Base-by-base conservation (phyloP, 1,284 basidiomycete genomes). In the Pholiota adiposa region DNA sequence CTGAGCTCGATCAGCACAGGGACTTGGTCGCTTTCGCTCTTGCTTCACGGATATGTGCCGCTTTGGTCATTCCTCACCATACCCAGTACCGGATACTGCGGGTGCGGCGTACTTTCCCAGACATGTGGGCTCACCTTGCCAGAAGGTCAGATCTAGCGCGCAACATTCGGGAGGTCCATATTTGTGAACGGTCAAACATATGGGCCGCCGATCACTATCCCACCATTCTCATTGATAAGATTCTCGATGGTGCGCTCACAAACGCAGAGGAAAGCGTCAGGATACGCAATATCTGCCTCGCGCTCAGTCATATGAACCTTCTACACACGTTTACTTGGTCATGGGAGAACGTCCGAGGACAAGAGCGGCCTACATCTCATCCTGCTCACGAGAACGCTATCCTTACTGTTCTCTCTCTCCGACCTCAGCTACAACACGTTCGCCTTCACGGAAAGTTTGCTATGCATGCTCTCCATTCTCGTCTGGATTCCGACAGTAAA, bases 71-170 rank as follows among this genome's bases (percentile, higher is more conserved):
- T 44, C 82, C 82, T 33, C 65, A 75, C 14, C 82, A 84, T 61
- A 78, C 72, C 19, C 73, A 83, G 64, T 83, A 84, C 67, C 77
- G 82, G 41, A 70, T 79, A 56, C 70, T 84, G 58, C 76, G 77
- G 34, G 72, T 78, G n/a, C 73, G 77, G 14, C 70, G 75, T 33
- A 70, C 74, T 8, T 65, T 70, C 43, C 75, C 77, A n/a, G 66
- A 69, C n/a, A 69, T 83, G 62, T 84, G 81, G 80, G 76, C 75
- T 0, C 81, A 83, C 63, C 75, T 84, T 21, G 78, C 80, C 12
- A 69, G 72, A 46, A 75, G 81, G 23, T 68, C 77, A n/a, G 80
- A 82, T 70, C 63, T 77, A 51, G 65, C 81, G 56, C 71, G 76
- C 54, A 75, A 79, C 63, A 67, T 81, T 54, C 73, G 75, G 14